These are phyloP conservation scores for Aspergillus neotritici DNA, from an alignment of 2,329 filamentous ascomycete species.

Conservation along the genomic window DNA sequence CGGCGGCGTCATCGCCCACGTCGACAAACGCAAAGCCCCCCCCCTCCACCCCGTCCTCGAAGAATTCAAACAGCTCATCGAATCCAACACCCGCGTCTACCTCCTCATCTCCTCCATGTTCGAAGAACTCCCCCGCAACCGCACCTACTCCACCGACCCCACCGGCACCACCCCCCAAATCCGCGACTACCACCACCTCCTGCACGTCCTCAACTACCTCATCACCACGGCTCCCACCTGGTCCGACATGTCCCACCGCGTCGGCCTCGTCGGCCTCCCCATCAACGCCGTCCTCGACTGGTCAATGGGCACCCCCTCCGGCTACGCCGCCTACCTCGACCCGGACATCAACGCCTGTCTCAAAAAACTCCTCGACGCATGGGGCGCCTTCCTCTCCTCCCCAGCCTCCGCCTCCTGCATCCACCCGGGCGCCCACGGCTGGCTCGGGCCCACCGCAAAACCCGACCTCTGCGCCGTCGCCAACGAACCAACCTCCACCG, in stretches of 20 bases:
- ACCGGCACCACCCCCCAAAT: slow-evolving; percentile 57
- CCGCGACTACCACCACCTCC: slow-evolving; percentile 61
- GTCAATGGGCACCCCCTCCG: slow-evolving; percentile 53
- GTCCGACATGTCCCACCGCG: slow-evolving; percentile 25
- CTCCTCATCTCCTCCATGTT: slow-evolving; percentile 66
- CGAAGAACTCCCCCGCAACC: slow-evolving; percentile 57
- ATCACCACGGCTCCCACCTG: slow-evolving; percentile 28
- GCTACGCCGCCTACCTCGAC: slow-evolving; percentile 51
- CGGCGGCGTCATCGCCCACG: slow-evolving; percentile 49
- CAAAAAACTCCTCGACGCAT: slow-evolving; percentile 48
- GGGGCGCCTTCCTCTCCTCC: slow-evolving; percentile 50
- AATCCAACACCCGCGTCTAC: slow-evolving; percentile 57
- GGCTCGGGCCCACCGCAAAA: slow-evolving; percentile 50
- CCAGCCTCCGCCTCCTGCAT: slow-evolving; percentile 51
- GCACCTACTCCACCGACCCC: slow-evolving; percentile 57
- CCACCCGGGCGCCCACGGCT: slow-evolving; percentile 43
- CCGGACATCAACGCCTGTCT: slow-evolving; percentile 49
- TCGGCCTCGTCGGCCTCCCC: slow-evolving; percentile 50
- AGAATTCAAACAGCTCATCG: slow-evolving; percentile 63
- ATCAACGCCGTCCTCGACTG: slow-evolving; percentile 56
- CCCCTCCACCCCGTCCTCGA: slow-evolving; percentile 55
- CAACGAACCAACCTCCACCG: slow-evolving; percentile 1
- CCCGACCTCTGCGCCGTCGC: slow-evolving; percentile 28
- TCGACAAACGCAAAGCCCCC: slow-evolving; percentile 44
- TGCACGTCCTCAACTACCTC: slow-evolving; percentile 58